phyloP scores from a whole-genome alignment of 768 basidiomycete genomes.

The Lactifluus subvellereus region DNA sequence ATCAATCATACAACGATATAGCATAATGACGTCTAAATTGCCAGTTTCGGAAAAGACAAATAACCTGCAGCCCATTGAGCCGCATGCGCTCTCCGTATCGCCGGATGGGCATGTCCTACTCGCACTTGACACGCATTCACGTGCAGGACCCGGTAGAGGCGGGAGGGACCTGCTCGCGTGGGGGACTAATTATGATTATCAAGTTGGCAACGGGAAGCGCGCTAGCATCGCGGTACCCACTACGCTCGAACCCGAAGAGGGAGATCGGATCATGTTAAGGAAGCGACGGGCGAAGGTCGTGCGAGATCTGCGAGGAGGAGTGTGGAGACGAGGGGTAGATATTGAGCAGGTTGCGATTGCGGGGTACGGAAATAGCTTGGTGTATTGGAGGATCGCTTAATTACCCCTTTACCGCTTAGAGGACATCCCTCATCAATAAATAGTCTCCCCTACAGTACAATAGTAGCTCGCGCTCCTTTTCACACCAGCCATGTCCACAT shows the following conservation, averaged over 20 bases:
- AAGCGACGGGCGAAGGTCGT: constrained; percentile 46
- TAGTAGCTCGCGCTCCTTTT: not conserved
- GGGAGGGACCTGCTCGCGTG: constrained; percentile 66
- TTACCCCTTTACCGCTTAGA: not conserved
- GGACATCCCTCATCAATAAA: not conserved
- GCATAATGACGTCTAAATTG: not conserved
- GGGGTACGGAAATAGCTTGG: constrained; percentile 56
- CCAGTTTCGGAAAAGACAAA: constrained; percentile 61
- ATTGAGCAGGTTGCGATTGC: constrained; percentile 62
- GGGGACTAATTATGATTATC: constrained; percentile 69
- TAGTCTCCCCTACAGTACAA: not conserved
- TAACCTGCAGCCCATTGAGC: constrained; percentile 57
- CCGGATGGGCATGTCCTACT: constrained; percentile 72
- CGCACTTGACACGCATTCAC: constrained; percentile 56
- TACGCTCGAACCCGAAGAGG: constrained; percentile 45
- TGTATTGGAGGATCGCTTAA: constrained; percentile 61
- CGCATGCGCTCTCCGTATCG: constrained; percentile 59
- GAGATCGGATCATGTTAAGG: constrained; percentile 54
- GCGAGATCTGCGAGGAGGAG: constrained; percentile 51
- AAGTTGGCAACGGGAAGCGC: constrained; percentile 71
- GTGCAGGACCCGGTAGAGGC: constrained; percentile 42
- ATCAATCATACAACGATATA: not conserved
- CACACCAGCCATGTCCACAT: constrained; percentile 10
- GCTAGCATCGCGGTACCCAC: constrained; percentile 51
- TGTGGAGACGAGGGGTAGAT: constrained; percentile 52